These are phyloP conservation scores for Beverwykella pulmonaria DNA, from an alignment of 495 filamentous ascomycete genomes.

Conservation along the genomic window DNA sequence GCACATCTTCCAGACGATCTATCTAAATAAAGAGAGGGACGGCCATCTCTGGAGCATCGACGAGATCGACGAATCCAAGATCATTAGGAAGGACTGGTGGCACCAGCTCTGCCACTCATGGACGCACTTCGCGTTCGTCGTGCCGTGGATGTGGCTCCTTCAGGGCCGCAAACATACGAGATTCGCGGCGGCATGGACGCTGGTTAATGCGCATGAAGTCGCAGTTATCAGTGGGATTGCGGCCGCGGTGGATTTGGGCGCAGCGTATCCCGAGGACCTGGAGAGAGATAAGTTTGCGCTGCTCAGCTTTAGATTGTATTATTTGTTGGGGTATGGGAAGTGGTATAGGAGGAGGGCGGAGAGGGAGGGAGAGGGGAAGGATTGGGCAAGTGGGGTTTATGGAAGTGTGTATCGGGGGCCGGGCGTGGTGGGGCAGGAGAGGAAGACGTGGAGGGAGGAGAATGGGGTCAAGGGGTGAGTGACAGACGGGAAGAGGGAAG, in stretches of 20 bases:
- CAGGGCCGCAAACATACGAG: slow-evolving; percentile 68
- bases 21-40: slow-evolving; percentile 67
- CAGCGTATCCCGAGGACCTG: slow-evolving; percentile 65
- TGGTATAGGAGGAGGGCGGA: slow-evolving; percentile 49
- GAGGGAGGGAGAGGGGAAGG: slow-evolving; percentile 46
- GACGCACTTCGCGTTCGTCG: slow-evolving; percentile 77
- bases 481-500: background rate
- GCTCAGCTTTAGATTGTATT: slow-evolving; percentile 47
- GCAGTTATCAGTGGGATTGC: slow-evolving; percentile 78
- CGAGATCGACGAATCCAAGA: slow-evolving; percentile 67
- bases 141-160: slow-evolving; percentile 80
- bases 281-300: slow-evolving; percentile 52
- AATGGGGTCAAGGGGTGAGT: slow-evolving; percentile 12
- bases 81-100: slow-evolving; percentile 80
- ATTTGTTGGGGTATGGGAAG: slow-evolving; percentile 45
- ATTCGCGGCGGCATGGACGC: slow-evolving; percentile 76
- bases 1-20: slow-evolving; percentile 85
- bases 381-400: slow-evolving; percentile 56
- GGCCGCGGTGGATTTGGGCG: slow-evolving; percentile 76
- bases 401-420: slow-evolving; percentile 59
- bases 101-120: slow-evolving; percentile 81
- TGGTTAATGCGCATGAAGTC: slow-evolving; percentile 85
- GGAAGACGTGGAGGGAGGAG: slow-evolving; percentile 55
- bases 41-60: slow-evolving; percentile 69
- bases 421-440: slow-evolving; percentile 51